A percentile compares a stretch with the other conserved stretches of the same genome.
Evolutionary conservation across 495 filamentous ascomycete species (phyloP).

Genomic region (Tuber magnatum): DNA sequence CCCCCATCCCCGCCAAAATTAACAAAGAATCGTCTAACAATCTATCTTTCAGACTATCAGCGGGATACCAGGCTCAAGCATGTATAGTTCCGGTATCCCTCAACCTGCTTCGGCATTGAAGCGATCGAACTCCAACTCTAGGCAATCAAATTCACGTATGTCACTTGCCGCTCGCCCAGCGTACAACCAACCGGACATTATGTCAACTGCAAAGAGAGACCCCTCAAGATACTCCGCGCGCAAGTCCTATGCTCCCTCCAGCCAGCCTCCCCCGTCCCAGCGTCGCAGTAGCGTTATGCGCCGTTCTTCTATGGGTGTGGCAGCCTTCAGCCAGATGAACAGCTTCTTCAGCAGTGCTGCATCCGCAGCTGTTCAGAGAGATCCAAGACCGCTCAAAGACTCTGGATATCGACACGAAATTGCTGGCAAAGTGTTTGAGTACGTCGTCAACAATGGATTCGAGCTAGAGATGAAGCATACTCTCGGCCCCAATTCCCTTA

Average conservation of each 20-base stretch:
- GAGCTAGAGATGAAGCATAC: conserved; percentile 95
- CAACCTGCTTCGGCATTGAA: conserved; percentile 93
- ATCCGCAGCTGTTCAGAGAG: conserved; percentile 68
- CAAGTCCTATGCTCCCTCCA: conserved; percentile 64
- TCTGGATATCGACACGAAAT: conserved; percentile 70
- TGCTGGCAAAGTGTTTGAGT: conserved; percentile 83
- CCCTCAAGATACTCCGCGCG: conserved; percentile 54
- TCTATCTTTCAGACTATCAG: conserved; percentile 56
- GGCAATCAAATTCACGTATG: conserved; percentile 74
- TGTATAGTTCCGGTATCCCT: conserved; percentile 62
- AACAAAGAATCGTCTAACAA: conserved; percentile 5
- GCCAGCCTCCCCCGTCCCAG: conserved; percentile 50
- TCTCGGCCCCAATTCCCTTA: conserved; percentile 75
- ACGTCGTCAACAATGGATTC: conserved; percentile 81
- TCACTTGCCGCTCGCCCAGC: conserved; percentile 79
- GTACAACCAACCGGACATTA: conserved; percentile 60
- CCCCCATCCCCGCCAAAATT: conserved; percentile 12
- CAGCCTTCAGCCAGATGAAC: conserved; percentile 49
- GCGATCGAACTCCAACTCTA: conserved; percentile 76
- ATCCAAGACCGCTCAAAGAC: conserved; percentile 85
- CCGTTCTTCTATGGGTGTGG: conserved; percentile 51
- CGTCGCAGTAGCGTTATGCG: conserved; percentile 83
- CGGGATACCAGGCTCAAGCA: conserved; percentile 50
- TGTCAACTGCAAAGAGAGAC: conserved; percentile 78
- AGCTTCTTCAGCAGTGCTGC: conserved; percentile 83